Base-by-base conservation (phyloP, 2,329 filamentous ascomycete species). In the Bertia moriformis region DNA sequence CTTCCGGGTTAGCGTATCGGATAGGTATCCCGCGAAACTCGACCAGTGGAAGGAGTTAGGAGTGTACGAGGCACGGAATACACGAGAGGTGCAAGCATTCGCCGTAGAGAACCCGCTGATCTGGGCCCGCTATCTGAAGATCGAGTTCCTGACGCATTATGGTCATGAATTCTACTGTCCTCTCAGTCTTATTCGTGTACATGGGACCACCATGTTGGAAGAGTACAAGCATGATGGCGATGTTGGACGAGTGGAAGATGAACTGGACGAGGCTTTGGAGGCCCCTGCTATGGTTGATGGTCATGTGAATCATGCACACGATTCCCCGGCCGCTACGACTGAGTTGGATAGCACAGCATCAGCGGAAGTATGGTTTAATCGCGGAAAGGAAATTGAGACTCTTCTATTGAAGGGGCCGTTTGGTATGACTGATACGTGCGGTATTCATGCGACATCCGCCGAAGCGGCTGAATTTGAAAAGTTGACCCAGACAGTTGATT, bases 111-210 rank as follows among this genome's bases (percentile, higher is more conserved):
- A 83, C 45, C 78, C 80, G 3, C 65, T 81, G 24, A 84, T 85
- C 17, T 85, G 80, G 80, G 78, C 80, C 24, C 65, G 78, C 29
- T 84, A 84, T 55, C 51, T 85, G 29, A 67, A 76, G 20, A 71
- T 84, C 24, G 80, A 84, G 49, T 80, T 84, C 47, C 52, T 84
- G 42, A 77, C 72, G 2, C 79, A 85, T 49, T 85, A 79, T 51
- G 80, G 80, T 3, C 79, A 76, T 46, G 80, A 85, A 48, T 84
- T 78, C 52, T 85, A 82, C 50, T 85, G 80, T 48, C 80, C 80
- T 1, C 57, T 84, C 22, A 83, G 78, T 49, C 57, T 85, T 38
- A 61, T 85, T 37, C 66, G 80, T 43, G 75, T 84, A 1, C 80
- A 85, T 57, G 80, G 80, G 3, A 83, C 32, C 10, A 35, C 80